Conservation (phyloP, 2,329 filamentous ascomycete genomes). For the Botrytis byssoidea region DNA sequence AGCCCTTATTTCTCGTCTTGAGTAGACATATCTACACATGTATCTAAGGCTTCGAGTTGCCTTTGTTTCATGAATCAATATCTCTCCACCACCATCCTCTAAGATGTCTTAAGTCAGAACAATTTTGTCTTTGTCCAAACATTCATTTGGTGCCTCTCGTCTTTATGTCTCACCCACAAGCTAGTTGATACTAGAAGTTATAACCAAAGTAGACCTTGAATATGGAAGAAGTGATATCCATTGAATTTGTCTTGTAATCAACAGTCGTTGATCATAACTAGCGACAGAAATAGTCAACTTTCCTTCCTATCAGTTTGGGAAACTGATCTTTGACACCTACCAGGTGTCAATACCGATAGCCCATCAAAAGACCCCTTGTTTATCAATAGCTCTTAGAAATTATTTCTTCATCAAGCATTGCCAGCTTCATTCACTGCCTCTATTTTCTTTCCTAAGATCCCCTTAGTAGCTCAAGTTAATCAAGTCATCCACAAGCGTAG, state of each 20-base stretch:
- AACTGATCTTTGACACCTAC: too few species aligned
- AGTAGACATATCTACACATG: background rate
- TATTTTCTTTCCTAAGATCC: too few species aligned
- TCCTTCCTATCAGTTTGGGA: too few species aligned
- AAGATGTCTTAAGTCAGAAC: background rate
- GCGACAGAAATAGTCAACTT: too few species aligned
- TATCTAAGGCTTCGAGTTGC: background rate
- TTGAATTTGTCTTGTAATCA: background rate
- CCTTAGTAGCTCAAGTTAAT: background rate
- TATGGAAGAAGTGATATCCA: background rate
- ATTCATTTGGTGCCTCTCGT: background rate
- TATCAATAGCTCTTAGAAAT: too few species aligned
- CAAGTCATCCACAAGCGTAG: background rate
- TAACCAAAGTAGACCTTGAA: background rate
- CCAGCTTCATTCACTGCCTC: too few species aligned
- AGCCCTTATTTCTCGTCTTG: background rate
- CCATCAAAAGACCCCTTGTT: too few species aligned
- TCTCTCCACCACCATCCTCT: background rate
- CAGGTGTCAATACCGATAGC: too few species aligned
- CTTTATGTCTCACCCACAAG: background rate
- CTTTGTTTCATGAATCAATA: background rate
- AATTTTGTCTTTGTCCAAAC: background rate
- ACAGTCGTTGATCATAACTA: background rate
- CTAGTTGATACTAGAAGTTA: background rate
- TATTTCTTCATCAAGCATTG: too few species aligned